phyloP scores from a whole-genome alignment of 441 rosid species.

The Metrosideros polymorpha region DNA sequence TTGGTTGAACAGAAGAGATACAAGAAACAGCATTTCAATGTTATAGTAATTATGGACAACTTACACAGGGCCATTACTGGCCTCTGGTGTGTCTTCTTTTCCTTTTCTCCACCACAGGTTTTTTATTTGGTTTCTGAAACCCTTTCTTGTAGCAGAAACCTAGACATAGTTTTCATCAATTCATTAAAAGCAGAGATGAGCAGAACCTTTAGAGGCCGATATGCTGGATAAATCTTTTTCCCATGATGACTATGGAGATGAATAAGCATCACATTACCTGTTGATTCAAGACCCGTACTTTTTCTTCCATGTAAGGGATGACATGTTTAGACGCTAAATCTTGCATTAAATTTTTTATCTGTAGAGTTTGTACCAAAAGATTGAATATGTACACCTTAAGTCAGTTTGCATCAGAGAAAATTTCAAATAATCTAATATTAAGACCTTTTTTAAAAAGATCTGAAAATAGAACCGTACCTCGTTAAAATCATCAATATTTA shows the following conservation, averaged over 20 bases:
- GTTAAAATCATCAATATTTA: constrained; percentile 61
- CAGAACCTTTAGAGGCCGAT: not conserved
- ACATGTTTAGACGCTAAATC: constrained; percentile 84
- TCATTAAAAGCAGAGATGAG: constrained; percentile 11
- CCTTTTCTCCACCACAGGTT: constrained; percentile 99
- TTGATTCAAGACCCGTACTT: constrained; percentile 84
- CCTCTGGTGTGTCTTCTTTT: constrained; percentile 70
- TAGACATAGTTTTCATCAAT: constrained; percentile 7
- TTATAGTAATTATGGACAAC: constrained; percentile 7
- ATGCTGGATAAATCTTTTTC: not conserved
- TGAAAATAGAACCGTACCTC: constrained; percentile 42
- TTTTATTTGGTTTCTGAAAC: constrained; percentile 89
- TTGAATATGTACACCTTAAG: not conserved
- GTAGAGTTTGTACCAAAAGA: not conserved
- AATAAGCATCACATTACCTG: constrained; percentile 42
- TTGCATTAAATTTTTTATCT: constrained; percentile 90
- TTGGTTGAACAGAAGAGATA: not conserved
- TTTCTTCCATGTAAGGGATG: constrained; percentile 98
- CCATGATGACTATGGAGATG: not conserved
- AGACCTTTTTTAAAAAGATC: not conserved
- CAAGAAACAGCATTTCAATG: not conserved
- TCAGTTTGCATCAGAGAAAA: constrained; percentile 1
- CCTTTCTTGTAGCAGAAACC: constrained; percentile 97
- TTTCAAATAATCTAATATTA: constrained; percentile 4
- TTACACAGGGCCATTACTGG: constrained; percentile 64